Conservation (phyloP, 2,329 filamentous ascomycete genomes). For the Neofusicoccum laricinum region DNA sequence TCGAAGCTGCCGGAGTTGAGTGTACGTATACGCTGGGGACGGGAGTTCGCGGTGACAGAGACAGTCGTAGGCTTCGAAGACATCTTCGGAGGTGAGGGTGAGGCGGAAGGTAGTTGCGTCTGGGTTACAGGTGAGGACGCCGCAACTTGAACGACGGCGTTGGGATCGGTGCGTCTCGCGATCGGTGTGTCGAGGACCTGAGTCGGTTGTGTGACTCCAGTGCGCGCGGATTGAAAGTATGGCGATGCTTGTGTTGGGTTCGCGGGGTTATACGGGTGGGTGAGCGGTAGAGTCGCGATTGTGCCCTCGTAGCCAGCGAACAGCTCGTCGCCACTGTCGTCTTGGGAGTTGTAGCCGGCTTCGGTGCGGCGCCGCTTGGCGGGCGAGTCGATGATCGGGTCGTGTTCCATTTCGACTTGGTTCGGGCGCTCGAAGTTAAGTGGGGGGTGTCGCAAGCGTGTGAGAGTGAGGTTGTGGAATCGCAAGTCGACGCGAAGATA, state of each 20-base stretch:
- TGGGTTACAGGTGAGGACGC: constrained; percentile 73
- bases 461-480: background rate
- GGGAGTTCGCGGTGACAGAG: background rate
- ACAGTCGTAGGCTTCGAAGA: constrained; percentile 39
- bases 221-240: background rate
- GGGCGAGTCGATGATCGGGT: background rate
- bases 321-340: constrained; percentile 47
- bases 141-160: constrained; percentile 68
- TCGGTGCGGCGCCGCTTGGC: background rate
- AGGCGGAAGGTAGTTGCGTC: constrained; percentile 36
- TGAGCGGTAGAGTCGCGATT: constrained; percentile 40
- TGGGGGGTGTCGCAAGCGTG: background rate
- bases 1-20: constrained; percentile 38
- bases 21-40: constrained; percentile 50
- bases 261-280: background rate
- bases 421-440: background rate
- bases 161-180: constrained; percentile 28
- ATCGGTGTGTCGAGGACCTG: constrained; percentile 52
- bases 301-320: constrained; percentile 53
- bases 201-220: constrained; percentile 56
- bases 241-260: background rate
- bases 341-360: constrained; percentile 29
- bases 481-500: background rate
- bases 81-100: constrained; percentile 39
- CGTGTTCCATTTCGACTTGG: background rate